phyloP scores from a whole-genome alignment of 2,329 filamentous ascomycete species.

The Stemphylium beticola region DNA sequence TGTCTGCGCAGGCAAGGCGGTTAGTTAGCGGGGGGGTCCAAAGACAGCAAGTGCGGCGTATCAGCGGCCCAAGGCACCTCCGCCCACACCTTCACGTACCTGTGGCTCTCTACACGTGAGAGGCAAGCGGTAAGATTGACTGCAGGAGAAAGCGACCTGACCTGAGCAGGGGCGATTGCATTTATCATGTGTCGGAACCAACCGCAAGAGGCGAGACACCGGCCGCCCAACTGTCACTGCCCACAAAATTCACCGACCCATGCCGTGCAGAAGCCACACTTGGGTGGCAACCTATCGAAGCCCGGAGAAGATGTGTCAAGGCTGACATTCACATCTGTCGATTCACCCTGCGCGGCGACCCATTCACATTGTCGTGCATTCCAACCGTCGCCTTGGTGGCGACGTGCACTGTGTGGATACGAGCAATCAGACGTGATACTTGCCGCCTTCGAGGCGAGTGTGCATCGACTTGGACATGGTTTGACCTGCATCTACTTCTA shows the following conservation, averaged over 20 bases:
- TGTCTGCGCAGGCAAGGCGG: constrained; percentile 36
- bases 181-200: constrained; percentile 31
- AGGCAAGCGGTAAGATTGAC: constrained; percentile 10
- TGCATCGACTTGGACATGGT: constrained; percentile 13
- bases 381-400: constrained; percentile 11
- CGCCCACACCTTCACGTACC: constrained; percentile 30
- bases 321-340: constrained; percentile 29
- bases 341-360: constrained; percentile 18
- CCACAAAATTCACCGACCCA: constrained; percentile 40
- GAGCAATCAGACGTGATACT: constrained; percentile 28
- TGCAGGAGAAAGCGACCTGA: constrained; percentile 12
- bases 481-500: constrained; percentile 27
- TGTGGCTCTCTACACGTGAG: constrained; percentile 14
- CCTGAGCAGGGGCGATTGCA: constrained; percentile 22
- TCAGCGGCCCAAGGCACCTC: constrained; percentile 39
- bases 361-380: constrained; percentile 20
- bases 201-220: constrained; percentile 29
- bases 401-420: constrained; percentile 13
- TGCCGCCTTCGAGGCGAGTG: constrained; percentile 21
- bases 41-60: constrained; percentile 44
- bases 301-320: constrained; percentile 26
- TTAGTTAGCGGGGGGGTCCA: constrained; percentile 39
- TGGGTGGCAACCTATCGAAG: constrained; percentile 43
- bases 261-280: constrained; percentile 26
- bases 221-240: constrained; percentile 24